Evolutionary conservation across 1,139 yeast species (phyloP), one percentile per base, ranked within the genome.

Genomic region (Sugiyamaella neomexicana): DNA sequence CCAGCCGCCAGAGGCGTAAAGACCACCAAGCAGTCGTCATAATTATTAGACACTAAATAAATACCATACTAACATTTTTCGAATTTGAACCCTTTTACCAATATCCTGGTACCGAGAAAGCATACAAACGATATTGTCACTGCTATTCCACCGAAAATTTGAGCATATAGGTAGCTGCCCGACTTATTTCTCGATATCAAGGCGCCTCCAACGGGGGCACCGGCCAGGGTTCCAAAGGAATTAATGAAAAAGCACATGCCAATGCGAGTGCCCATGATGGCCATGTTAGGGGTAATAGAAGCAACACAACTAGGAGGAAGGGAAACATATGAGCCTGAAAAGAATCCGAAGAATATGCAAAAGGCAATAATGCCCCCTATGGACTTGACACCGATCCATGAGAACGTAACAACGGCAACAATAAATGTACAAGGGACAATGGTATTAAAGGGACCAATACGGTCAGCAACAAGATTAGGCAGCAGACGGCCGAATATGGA

Each of bases 71-170:
- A 46, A 29, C 50, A 46, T 12, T 25, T 37, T 29, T 41, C 12
- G n/a, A 40, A 27, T 31, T 25, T 16, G 15, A 48, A 7, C 2
- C 55, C 55, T 36, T 32, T 46, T 6, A 47, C 16, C 7, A 52
- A 9, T 38, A 31, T 15, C n/a, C 61, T 42, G 53, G 95, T 85
- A 56, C 86, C 91, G 69, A 86, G 79, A 76, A 85, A 83, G 82
- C 86, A 86, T 73, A 23, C 45, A 1, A 47, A 38, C 2, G 58
- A 57, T 12, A 55, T 16, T 6, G 50, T 15, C 6, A 52, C 52
- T 7, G 58, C 50, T 9, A 50, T 20, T 1, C 62, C 63, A 8
- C 57, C 59, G 43, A 54, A 61, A 5, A 60, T 25, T 44, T 60
- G 62, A 2, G 62, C 63, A n/a, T 55, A 54, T 10, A 56, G 42